Conservation (phyloP, 257 asterid genomes). For the Solanum tarijense region DNA sequence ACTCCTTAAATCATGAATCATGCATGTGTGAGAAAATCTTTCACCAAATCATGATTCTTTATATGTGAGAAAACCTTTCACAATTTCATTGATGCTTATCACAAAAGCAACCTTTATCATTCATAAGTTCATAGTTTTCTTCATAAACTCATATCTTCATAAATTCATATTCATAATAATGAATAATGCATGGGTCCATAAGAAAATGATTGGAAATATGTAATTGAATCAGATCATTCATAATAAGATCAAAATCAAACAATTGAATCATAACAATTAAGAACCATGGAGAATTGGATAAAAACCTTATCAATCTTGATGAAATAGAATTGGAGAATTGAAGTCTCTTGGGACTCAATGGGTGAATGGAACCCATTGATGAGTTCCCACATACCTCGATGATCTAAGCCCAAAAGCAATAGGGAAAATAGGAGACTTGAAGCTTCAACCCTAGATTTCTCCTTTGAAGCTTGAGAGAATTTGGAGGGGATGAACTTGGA, state of each 20-base stretch:
- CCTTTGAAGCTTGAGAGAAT: no score
- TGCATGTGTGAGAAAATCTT: no score
- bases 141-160: background rate
- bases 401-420: background rate
- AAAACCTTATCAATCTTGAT: no score
- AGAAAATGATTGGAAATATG: no score
- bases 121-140: background rate
- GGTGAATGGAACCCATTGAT: background rate
- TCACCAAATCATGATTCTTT: background rate
- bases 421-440: background rate
- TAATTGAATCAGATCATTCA: background rate
- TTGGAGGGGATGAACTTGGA: background rate
- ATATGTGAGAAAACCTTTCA: background rate
- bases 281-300: background rate
- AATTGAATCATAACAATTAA: no score
- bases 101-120: background rate
- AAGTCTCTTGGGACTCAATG: background rate
- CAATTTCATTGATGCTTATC: background rate
- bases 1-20: background rate
- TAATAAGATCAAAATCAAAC: background rate
- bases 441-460: background rate
- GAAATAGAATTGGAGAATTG: background rate
- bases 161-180: background rate
- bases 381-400: background rate
- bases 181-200: background rate